Evolutionary conservation across 176 grass and related monocot genomes (phyloP), one percentile per base, ranked within the genome.

Genomic region (Musa itinerans): DNA sequence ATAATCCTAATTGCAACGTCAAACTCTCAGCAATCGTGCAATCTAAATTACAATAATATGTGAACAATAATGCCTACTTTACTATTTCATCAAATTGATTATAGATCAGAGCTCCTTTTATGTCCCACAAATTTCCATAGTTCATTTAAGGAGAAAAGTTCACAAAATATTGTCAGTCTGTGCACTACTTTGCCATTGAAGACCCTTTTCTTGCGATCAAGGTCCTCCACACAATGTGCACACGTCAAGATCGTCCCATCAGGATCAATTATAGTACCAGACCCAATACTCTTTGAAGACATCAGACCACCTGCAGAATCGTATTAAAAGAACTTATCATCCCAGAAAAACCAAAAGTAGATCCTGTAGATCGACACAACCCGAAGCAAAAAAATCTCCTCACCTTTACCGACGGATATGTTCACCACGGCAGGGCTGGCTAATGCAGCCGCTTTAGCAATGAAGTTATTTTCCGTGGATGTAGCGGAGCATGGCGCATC

Each of bases 181-280:
- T 25, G 21, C 72, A 79, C 43, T 17, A 98, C 90, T 75, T 84
- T 91, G 76, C 86, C 78, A 48, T 49, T 86, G 10, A 29, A 50
- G 67, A 83, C 63, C 67, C 72, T 54, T 80, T 76, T 78, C 22
- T 21, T 83, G 63, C 83, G 87, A 72, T 69, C 78, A 54, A 78
- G 85, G 76, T 83, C 59, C 13, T 25, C 80, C 53, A 98, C 88
- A 64, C 93, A 84, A 91, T 98, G 94, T 10, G 94, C 90, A 84
- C 90, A 98, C 51, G 94, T 93, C 69, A 98, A 69, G 88, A 98
- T 91, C 0, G 78, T 91, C 73, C 94, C 94, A 80, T 93, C 82
- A 65, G 94, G 84, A 75, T 91, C 82, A 53, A 91, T 98, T 77
- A 98, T 91, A 68, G 90, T 98, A 77, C 94, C 94, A 16, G 90